Conservation (phyloP, 129 eudicot genomes). For the Cynara cardunculus region DNA sequence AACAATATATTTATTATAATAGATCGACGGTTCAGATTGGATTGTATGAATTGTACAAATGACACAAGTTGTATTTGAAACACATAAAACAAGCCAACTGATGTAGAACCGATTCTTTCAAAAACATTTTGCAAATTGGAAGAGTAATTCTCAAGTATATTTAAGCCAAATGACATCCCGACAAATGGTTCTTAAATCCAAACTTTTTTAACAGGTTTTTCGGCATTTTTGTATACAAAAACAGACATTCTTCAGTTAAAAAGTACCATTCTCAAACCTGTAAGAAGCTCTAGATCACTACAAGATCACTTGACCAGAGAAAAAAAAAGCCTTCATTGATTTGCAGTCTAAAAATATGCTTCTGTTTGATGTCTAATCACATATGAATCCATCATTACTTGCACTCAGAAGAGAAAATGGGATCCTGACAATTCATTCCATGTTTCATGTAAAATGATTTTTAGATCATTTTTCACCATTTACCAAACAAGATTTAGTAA, state of each 20-base stretch:
- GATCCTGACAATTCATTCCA: constrained; percentile 29
- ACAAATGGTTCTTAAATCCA: neutral
- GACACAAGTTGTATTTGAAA: too few relatives aligned
- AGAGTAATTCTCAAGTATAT: neutral
- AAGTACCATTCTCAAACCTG: too few relatives aligned
- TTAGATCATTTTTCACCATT: constrained; percentile 27
- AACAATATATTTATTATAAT: too few relatives aligned
- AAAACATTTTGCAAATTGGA: neutral
- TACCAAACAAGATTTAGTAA: constrained; percentile 26
- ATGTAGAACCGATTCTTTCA: constrained; percentile 12
- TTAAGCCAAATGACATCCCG: neutral
- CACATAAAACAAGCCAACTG: neutral
- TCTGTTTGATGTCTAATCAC: neutral
- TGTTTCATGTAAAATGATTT: constrained; percentile 16
- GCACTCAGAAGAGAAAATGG: constrained; percentile 8
- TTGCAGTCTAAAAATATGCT: neutral
- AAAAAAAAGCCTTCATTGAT: neutral
- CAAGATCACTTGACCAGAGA: too few relatives aligned
- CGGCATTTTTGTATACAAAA: too few relatives aligned
- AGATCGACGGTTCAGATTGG: too few relatives aligned
- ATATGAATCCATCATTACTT: constrained; percentile 10
- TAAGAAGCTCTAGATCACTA: too few relatives aligned
- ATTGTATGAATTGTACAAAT: too few relatives aligned
- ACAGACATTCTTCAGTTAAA: too few relatives aligned
- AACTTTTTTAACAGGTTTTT: neutral